phyloP scores from a whole-genome alignment of 768 basidiomycete genomes.

The Tricholoma sp. region DNA sequence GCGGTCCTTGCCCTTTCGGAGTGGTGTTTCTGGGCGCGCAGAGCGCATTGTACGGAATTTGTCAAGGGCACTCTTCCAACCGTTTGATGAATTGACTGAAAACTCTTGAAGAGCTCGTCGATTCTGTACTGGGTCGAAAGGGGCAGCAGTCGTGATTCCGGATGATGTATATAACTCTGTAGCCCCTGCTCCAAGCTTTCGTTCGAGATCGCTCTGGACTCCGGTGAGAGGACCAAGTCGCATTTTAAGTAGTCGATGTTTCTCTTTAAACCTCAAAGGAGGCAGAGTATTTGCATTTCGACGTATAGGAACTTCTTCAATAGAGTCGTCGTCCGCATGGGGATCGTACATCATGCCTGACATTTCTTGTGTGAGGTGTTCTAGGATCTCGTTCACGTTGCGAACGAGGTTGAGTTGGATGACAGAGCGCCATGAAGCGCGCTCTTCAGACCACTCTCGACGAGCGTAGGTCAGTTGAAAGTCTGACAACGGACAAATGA shows the following conservation, averaged over 20 bases:
- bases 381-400: conserved; percentile 61
- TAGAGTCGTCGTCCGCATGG: conserved; percentile 33
- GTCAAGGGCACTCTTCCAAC: conserved; percentile 62
- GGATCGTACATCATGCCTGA: conserved; percentile 26
- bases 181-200: conserved; percentile 52
- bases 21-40: conserved; percentile 15
- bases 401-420: conserved; percentile 78
- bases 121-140: conserved; percentile 28
- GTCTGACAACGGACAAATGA: conserved; percentile 30
- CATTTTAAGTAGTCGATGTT: conserved; percentile 53
- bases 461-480: conserved; percentile 74
- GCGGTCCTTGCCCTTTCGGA: conserved; percentile 31
- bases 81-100: conserved; percentile 55
- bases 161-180: conserved; percentile 42
- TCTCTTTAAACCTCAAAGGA: conserved; percentile 51
- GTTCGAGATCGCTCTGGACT: conserved; percentile 57
- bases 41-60: conserved; percentile 41
- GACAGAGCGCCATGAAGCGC: conserved; percentile 66
- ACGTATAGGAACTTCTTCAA: conserved; percentile 31
- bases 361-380: conserved; percentile 55
- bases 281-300: conserved; percentile 34
- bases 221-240: conserved; percentile 53
- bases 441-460: conserved; percentile 65
- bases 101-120: conserved; percentile 42
- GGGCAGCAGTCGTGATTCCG: conserved; percentile 32